Evolutionary conservation across 139 green algal genomes (phyloP), one percentile per base, ranked within the genome.

Genomic region (Picochlorum sp.): DNA sequence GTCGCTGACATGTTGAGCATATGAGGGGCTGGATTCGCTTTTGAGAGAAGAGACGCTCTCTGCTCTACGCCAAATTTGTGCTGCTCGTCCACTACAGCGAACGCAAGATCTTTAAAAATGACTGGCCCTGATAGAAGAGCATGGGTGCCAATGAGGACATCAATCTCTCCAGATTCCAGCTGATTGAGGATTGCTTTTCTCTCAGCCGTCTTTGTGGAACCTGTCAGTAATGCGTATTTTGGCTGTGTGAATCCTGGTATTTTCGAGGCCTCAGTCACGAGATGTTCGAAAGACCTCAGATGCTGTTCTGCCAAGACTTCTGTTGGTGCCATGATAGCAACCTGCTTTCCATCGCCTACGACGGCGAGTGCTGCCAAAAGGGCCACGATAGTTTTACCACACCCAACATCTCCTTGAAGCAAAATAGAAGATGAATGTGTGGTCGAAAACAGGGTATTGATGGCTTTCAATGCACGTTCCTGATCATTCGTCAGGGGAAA

Each of bases 41-140:
- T 84, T 57, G 64, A 61, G 24, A 61, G 55, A 60, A 95, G 80
- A 47, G 52, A 45, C 20, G 86, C 79, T 44, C 88, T 79, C 80
- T 96, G 90, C 61, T 69, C 65, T 61, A 96, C 85, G 7, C 90
- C 90, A 81, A 95, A 95, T 84, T 85, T 91, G 76, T 98, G 93
- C 73, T 96, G 90, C 75, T 98, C 93, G 64, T 98, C 93, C 23
- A 98, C 81, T 10, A 94, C 81, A 30, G 85, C 86, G 28, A 98
- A 72, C 8, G 85, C 93, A 56, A 98, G 88, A 16, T 58, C 60
- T 2, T 44, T 21, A 62, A 92, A 98, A 14, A 69, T 30, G 0
- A 86, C 73, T 0, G 28, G 47, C 1, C 84, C 70, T 37, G 65
- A 74, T 20, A 94, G 73, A 37, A 96, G 74, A 37, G 81, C 75